Conservation (phyloP, 2,329 filamentous ascomycete genomes). For the Penicillium digitatum region DNA sequence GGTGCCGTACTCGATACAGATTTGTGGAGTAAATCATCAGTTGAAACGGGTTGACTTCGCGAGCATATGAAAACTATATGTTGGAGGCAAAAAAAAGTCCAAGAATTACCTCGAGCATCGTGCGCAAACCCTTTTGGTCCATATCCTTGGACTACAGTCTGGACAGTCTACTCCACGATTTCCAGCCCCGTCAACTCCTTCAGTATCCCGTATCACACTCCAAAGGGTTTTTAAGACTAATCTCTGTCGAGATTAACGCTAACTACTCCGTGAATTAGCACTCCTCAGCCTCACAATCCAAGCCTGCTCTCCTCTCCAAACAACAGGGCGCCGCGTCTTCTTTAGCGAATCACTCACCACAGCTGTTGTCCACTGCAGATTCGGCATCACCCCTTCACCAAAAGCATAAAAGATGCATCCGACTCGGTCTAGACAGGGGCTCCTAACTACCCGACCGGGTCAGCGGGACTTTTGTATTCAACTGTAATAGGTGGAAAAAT, state of each 20-base stretch:
- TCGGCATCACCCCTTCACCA: not conserved
- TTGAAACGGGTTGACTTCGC: not conserved
- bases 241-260: too few species aligned
- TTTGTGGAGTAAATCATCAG: not conserved
- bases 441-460: not conserved
- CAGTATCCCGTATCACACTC: not conserved
- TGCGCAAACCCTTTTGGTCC: not conserved
- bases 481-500: not conserved
- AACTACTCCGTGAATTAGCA: too few species aligned
- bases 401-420: not conserved
- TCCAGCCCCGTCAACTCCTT: not conserved
- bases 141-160: not conserved
- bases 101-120: not conserved
- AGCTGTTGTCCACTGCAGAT: not conserved
- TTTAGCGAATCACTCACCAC: not conserved
- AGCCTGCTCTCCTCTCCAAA: constrained; percentile 1
- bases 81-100: not conserved
- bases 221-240: too few species aligned
- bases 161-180: not conserved
- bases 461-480: not conserved
- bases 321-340: not conserved
- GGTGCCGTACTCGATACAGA: not conserved
- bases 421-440: too few species aligned
- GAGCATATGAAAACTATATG: not conserved
- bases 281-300: not conserved